Conservation (phyloP, 192 early-diverging fungal species). For the Backusella circina region DNA sequence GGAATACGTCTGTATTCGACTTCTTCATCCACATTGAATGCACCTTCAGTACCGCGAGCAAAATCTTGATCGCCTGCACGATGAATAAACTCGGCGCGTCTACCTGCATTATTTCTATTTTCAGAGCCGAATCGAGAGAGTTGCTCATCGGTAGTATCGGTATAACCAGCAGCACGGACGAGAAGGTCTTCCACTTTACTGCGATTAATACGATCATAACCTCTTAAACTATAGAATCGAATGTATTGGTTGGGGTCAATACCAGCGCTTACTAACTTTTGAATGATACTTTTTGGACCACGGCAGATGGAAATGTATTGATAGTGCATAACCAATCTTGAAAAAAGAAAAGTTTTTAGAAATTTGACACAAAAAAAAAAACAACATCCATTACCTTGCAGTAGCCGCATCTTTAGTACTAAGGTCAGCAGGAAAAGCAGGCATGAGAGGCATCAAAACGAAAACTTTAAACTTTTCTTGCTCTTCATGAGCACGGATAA, state of each 20-base stretch:
- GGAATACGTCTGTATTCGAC: slow-evolving; percentile 28
- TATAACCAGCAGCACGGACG: slow-evolving; percentile 16
- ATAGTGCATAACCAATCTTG: slow-evolving; percentile 72
- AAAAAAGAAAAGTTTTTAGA: not conserved
- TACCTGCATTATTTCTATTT: not conserved
- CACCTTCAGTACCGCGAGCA: slow-evolving; percentile 17
- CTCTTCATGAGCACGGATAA: slow-evolving; percentile 64
- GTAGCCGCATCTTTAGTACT: slow-evolving; percentile 70
- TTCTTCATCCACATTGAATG: slow-evolving; percentile 5
- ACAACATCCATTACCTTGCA: slow-evolving; percentile 40
- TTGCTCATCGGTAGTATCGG: slow-evolving; percentile 1
- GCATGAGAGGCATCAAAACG: slow-evolving; percentile 85
- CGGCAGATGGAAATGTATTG: slow-evolving; percentile 81
- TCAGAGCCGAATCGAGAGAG: not conserved
- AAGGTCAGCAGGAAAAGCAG: slow-evolving; percentile 85
- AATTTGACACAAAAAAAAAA: not conserved
- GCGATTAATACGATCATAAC: slow-evolving; percentile 68
- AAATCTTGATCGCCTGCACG: slow-evolving; percentile 26
- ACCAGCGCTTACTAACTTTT: slow-evolving; percentile 49
- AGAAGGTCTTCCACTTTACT: slow-evolving; percentile 18
- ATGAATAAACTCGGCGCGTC: slow-evolving; percentile 16
- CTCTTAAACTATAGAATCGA: slow-evolving; percentile 75
- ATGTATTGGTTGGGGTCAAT: slow-evolving; percentile 66
- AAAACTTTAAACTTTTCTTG: slow-evolving; percentile 73
- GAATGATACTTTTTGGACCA: slow-evolving; percentile 70